Percentiles rank a stretch among this genome's conserved stretches.
These are phyloP conservation scores for Chamaenerion angustifolium DNA, from an alignment of 345 rosid genomes.

Conservation along the genomic window DNA sequence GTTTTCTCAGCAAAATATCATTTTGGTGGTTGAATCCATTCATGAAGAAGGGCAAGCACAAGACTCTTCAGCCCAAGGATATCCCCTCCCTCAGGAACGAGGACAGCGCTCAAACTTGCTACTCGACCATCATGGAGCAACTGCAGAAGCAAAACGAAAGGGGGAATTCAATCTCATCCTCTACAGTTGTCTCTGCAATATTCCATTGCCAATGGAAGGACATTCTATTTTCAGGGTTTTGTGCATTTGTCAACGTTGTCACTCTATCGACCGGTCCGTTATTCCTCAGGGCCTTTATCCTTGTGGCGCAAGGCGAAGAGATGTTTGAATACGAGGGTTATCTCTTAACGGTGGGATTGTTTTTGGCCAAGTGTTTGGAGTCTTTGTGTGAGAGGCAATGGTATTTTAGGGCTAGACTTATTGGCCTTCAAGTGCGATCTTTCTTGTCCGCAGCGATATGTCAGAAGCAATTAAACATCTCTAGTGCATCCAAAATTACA, in stretches of 20 bases:
- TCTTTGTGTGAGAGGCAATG: conserved; percentile 45
- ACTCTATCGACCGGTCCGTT: conserved; percentile 29
- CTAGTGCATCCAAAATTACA: conserved; percentile 16
- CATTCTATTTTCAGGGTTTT: conserved; percentile 26
- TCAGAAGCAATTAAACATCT: conserved; percentile 31
- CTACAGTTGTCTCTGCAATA: conserved; percentile 19
- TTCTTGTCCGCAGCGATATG: conserved; percentile 31
- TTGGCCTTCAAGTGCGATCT: conserved; percentile 37
- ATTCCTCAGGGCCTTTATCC: conserved; percentile 33
- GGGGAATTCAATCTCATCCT: conserved; percentile 11
- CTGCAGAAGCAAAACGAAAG: conserved; percentile 11
- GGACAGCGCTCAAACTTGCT: conserved; percentile 30
- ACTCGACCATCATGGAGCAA: conserved; percentile 17
- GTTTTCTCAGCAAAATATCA: conserved; percentile 23
- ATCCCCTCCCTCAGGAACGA: conserved; percentile 24
- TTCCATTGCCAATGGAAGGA: conserved; percentile 22
- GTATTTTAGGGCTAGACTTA: conserved; percentile 21
- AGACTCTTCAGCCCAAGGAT: conserved; percentile 26
- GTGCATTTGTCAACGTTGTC: conserved; percentile 33
- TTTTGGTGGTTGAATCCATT: conserved; percentile 55
- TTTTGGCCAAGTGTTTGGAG: conserved; percentile 32
- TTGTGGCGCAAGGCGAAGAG: conserved; percentile 19
- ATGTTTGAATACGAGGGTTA: conserved; percentile 23
- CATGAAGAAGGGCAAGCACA: conserved; percentile 30
- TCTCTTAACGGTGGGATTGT: conserved; percentile 15